Conservation (phyloP, 2,329 filamentous ascomycete species). For the Septoria petroselini region DNA sequence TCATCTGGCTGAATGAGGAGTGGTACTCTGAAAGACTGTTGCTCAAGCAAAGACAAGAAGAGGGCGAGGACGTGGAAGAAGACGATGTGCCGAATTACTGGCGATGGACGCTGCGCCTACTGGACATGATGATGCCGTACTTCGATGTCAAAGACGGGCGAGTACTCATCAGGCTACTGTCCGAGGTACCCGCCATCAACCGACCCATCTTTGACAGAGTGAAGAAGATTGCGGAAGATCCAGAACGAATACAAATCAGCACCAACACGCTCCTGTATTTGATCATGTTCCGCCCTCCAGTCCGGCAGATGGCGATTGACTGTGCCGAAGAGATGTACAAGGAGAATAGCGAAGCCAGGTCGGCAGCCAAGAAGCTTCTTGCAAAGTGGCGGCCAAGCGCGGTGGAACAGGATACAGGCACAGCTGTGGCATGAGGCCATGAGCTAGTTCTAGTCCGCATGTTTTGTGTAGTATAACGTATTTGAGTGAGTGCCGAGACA, state of each 20-base stretch:
- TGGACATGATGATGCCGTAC: constrained; percentile 86
- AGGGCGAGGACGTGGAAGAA: constrained; percentile 14
- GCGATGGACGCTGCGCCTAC: constrained; percentile 47
- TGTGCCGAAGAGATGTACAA: constrained; percentile 58
- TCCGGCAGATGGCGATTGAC: constrained; percentile 56
- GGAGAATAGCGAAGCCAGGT: constrained; percentile 49
- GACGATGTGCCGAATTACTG: constrained; percentile 32
- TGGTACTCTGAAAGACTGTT: constrained; percentile 87
- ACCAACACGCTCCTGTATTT: constrained; percentile 59
- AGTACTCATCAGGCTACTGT: constrained; percentile 82
- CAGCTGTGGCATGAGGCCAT: constrained; percentile 17
- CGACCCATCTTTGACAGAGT: constrained; percentile 69
- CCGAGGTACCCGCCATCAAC: constrained; percentile 82
- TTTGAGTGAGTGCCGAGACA: too few species aligned
- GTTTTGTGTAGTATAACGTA: too few species aligned
- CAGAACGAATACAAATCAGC: constrained; percentile 59
- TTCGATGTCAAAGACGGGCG: constrained; percentile 82
- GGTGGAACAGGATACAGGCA: constrained; percentile 32
- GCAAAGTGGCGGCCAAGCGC: constrained; percentile 54
- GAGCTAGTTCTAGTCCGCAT: too few species aligned
- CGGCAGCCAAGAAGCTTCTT: constrained; percentile 53
- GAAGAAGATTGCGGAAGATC: constrained; percentile 60
- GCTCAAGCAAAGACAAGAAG: constrained; percentile 36
- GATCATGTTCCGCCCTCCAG: constrained; percentile 58
- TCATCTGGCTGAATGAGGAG: constrained; percentile 93